Percentiles rank a stretch among this genome's conserved stretches.
phyloP scores from a whole-genome alignment of 2,329 filamentous ascomycete genomes.

The Nothomitra cinnamomea region DNA sequence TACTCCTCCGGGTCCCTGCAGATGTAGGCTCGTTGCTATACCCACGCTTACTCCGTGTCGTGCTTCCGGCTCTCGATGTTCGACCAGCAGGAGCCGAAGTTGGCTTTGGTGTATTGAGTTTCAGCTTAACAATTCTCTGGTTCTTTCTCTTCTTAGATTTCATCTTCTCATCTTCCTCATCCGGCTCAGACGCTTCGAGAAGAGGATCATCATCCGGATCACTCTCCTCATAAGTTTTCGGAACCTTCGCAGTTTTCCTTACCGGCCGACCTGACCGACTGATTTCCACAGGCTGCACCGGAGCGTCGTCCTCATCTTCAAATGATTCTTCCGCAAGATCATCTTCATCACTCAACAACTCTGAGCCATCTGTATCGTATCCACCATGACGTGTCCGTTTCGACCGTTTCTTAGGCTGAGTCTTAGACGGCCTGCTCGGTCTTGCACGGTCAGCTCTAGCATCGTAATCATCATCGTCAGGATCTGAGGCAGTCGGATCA shows the following conservation, averaged over 20 bases:
- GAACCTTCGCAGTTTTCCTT: slow-evolving; percentile 37
- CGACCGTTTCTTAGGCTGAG: slow-evolving; percentile 9
- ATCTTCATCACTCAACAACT: slow-evolving; percentile 25
- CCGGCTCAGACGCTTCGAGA: slow-evolving; percentile 21
- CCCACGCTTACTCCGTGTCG: slow-evolving; percentile 15
- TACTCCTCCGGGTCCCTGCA: slow-evolving; percentile 33
- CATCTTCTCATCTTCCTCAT: slow-evolving; percentile 13
- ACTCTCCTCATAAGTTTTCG: slow-evolving; percentile 38
- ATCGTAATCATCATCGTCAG: slow-evolving; percentile 6
- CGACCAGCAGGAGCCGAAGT: slow-evolving; percentile 14
- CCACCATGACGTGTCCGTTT: slow-evolving; percentile 21
- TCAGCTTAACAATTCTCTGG: slow-evolving; percentile 11
- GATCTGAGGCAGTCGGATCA: slow-evolving; percentile 8
- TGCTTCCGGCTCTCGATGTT: slow-evolving; percentile 17
- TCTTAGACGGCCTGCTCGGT: slow-evolving; percentile 2
- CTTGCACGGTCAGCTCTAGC: slow-evolving; percentile 1
- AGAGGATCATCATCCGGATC: slow-evolving; percentile 26
- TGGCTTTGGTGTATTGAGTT: slow-evolving; percentile 9
- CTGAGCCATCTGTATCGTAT: slow-evolving; percentile 28
- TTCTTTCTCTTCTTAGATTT: slow-evolving; percentile 12
- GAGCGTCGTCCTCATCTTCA: slow-evolving; percentile 25
- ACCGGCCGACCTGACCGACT: slow-evolving; percentile 37
- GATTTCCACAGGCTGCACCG: slow-evolving; percentile 28
- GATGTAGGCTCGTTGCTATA: slow-evolving; percentile 10
- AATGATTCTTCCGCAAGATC: slow-evolving; percentile 15